These are phyloP conservation scores for Ceratocystis huliohia DNA, from an alignment of 2,329 filamentous ascomycete genomes.

Conservation along the genomic window DNA sequence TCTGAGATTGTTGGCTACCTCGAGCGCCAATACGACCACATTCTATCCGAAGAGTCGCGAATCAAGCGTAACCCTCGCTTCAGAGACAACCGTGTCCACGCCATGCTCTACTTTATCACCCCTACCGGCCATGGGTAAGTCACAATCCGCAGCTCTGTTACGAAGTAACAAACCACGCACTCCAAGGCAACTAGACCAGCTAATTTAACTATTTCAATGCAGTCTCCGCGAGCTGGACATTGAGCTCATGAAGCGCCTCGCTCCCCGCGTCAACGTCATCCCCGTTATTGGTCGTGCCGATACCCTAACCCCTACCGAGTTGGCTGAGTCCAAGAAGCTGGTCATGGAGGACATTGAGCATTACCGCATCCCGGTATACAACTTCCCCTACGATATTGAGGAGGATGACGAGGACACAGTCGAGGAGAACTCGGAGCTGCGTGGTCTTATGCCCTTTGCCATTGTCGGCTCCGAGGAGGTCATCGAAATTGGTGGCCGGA, in stretches of 20 bases:
- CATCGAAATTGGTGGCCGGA: conserved; percentile 83
- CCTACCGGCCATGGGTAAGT: conserved; percentile 85
- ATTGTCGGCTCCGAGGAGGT: conserved; percentile 96
- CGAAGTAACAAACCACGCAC: too few species aligned
- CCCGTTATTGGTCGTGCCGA: conserved; percentile 98
- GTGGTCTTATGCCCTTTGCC: conserved; percentile 96
- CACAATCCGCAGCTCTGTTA: not conserved
- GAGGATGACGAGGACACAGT: conserved; percentile 99
- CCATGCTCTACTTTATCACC: conserved; percentile 97
- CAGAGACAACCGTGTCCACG: conserved; percentile 97
- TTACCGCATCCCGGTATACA: conserved; percentile 98
- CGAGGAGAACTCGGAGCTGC: conserved; percentile 94
- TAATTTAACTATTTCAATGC: conserved; percentile 22
- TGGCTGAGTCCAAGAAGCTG: conserved; percentile 98
- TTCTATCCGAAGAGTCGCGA: conserved; percentile 96
- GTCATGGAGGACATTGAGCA: conserved; percentile 99
- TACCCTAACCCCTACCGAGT: conserved; percentile 86
- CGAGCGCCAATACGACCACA: conserved; percentile 98
- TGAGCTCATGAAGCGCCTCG: conserved; percentile 98
- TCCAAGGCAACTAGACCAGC: not conserved
- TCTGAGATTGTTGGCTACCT: conserved; percentile 96
- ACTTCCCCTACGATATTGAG: conserved; percentile 99
- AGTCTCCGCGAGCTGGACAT: conserved; percentile 98
- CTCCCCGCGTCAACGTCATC: conserved; percentile 95
- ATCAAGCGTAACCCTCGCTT: conserved; percentile 99